Evolutionary conservation across 192 early-diverging fungal genomes (phyloP).

Genomic region (Ambispora gerdemannii): DNA sequence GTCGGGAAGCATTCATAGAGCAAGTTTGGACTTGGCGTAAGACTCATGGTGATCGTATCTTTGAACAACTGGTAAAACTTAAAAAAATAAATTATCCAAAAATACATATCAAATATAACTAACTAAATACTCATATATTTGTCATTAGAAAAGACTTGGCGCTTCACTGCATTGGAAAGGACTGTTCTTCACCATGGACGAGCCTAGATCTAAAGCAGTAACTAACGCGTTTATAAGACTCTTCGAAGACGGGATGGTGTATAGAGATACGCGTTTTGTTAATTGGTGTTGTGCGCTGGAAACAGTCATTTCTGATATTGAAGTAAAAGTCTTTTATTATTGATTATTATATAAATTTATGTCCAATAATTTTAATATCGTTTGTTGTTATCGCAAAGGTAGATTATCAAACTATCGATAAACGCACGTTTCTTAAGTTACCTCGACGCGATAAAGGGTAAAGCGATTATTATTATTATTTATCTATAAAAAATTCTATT

Average conservation of each 20-base stretch:
- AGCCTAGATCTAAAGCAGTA: slow-evolving; percentile 68
- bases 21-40: slow-evolving; percentile 89
- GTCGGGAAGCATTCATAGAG: slow-evolving; percentile 77
- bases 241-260: slow-evolving; percentile 85
- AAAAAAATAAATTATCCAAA: no score
- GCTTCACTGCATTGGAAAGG: slow-evolving; percentile 87
- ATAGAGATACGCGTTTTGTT: slow-evolving; percentile 87
- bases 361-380: background rate
- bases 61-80: slow-evolving; percentile 63
- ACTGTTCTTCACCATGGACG: slow-evolving; percentile 89
- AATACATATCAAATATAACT: no score
- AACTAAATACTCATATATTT: background rate
- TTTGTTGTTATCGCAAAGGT: slow-evolving; percentile 44
- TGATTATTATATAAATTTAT: slow-evolving; percentile 8
- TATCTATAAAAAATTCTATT: no score
- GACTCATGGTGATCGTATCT: slow-evolving; percentile 73
- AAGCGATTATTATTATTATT: slow-evolving; percentile 2
- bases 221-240: slow-evolving; percentile 85
- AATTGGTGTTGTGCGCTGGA: slow-evolving; percentile 95
- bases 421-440: slow-evolving; percentile 65
- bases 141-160: slow-evolving; percentile 59
- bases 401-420: slow-evolving; percentile 76
- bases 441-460: slow-evolving; percentile 75
- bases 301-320: slow-evolving; percentile 95
- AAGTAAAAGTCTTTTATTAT: slow-evolving; percentile 45